Base-by-base conservation (phyloP, 2,329 filamentous ascomycete genomes). In the Claviceps humidiphila region DNA sequence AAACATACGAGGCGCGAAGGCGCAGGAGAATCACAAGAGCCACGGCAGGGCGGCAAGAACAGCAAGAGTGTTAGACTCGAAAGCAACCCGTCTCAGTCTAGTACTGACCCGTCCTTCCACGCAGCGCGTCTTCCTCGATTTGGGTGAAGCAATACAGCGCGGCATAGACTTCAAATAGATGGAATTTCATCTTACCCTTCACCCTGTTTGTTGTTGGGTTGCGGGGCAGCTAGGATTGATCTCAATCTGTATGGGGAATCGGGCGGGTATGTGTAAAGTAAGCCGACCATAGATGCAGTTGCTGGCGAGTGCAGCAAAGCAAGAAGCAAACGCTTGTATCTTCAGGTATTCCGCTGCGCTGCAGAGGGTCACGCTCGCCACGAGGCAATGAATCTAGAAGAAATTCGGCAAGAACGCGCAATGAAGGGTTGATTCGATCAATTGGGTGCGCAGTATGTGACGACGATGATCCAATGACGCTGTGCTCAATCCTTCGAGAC, bases 121-220 rank as follows among this genome's bases (percentile, higher is more conserved):
- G 79, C 80, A 4, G 80, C 80, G 39, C 71, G 78, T 54, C 63
- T 84, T 54, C 80, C 80, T 40, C 71, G 72, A 51, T 78, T 83
- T 66, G 67, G 67, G 57, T 78, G 37, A 47, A 8, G 34, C 22
- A 8, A 4, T 37, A 16, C n/a, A 2, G 9, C 11, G 9, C 30
- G 11, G 11, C 1, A 5, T 16, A 13, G 4, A 17, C 20, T 13
- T 2, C 17, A 16, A 11, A 20, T 1, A 14, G n/a, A 38, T 13
- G 30, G 30, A 5, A 14, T 5, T 42, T 17, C 4, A 13, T 30
- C 14, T 38, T n/a, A 38, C 17, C 17, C 17, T 30, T 38, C n/a
- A 8, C 1, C 22, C 2, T 16, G 42, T 44, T 6, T 44, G 1
- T 11, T 4, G 30, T 34, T 34, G 30, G 4, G 30, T 34, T 34